These are phyloP conservation scores for Daldinia caldariorum DNA, from an alignment of 495 filamentous ascomycete genomes.

Conservation along the genomic window DNA sequence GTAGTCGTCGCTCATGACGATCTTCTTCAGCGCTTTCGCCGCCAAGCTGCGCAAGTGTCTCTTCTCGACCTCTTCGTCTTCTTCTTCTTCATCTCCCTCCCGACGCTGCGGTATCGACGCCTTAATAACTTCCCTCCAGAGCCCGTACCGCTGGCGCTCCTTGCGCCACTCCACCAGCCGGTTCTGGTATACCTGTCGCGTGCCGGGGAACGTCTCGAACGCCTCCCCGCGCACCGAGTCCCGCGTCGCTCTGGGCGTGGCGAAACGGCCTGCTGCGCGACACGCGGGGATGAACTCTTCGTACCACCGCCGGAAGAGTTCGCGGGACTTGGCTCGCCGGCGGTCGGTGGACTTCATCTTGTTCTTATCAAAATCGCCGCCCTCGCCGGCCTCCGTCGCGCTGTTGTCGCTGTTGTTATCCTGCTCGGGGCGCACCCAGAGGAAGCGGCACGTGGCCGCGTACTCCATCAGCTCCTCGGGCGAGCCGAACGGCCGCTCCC, in stretches of 20 bases:
- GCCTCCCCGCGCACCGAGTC: conserved; percentile 48
- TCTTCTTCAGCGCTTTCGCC: conserved; percentile 49
- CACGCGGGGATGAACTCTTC: conserved; percentile 63
- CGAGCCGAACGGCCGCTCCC: conserved; percentile 58
- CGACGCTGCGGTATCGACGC: conserved; percentile 36
- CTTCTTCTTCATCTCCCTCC: conserved; percentile 6
- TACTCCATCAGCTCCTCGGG: conserved; percentile 66
- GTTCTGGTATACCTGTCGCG: conserved; percentile 37
- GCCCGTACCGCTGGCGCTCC: conserved; percentile 38
- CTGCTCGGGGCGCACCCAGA: conserved; percentile 50
- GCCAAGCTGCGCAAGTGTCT: neutral
- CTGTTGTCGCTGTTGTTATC: neutral
- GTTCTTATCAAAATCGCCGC: conserved; percentile 40
- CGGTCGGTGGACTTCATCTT: conserved; percentile 64
- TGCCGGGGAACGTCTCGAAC: conserved; percentile 49
- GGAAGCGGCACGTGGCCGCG: conserved; percentile 61
- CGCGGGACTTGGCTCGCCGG: conserved; percentile 56
- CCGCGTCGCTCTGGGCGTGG: conserved; percentile 37
- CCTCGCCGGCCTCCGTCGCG: conserved; percentile 17
- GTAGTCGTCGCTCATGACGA: conserved; percentile 50
- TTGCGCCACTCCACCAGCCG: conserved; percentile 45
- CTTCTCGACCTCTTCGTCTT: neutral
- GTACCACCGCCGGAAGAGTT: conserved; percentile 61
- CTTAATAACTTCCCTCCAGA: conserved; percentile 53
- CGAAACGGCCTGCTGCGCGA: conserved; percentile 46